Percentiles rank a stretch among this genome's conserved stretches.
phyloP scores from a whole-genome alignment of 768 basidiomycete species.

The Hemileccinum rubropunctum region DNA sequence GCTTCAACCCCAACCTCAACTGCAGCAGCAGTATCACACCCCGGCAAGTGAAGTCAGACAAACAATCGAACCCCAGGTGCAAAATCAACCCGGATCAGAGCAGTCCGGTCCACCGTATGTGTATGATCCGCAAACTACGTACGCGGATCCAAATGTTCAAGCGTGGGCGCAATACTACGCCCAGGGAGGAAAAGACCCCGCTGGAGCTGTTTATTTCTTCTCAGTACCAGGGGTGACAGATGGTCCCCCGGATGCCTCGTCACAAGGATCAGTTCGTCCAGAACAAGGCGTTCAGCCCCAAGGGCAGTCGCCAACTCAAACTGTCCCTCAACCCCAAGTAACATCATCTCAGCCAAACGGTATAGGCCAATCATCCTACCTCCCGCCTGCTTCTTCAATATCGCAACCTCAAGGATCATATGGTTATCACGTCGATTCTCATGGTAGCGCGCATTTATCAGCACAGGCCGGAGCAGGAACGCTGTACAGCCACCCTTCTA shows the following conservation, averaged over 20 bases:
- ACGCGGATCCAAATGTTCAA: slow-evolving; percentile 78
- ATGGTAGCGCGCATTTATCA: background rate
- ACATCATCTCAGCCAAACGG: slow-evolving; percentile 10
- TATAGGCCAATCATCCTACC: slow-evolving; percentile 14
- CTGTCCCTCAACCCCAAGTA: slow-evolving; percentile 15
- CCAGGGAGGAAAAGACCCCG: slow-evolving; percentile 68
- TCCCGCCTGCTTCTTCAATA: background rate
- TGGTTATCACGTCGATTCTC: slow-evolving; percentile 18
- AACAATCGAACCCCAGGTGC: slow-evolving; percentile 8
- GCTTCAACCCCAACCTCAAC: slow-evolving; percentile 28
- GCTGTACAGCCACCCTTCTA: slow-evolving; percentile 17
- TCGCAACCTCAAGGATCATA: slow-evolving; percentile 21
- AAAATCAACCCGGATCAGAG: slow-evolving; percentile 17
- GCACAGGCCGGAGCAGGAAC: slow-evolving; percentile 6
- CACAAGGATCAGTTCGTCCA: slow-evolving; percentile 3
- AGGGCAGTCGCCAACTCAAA: slow-evolving; percentile 17
- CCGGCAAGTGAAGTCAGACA: slow-evolving; percentile 8
- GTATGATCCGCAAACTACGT: slow-evolving; percentile 65
- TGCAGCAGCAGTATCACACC: slow-evolving; percentile 21
- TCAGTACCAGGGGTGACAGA: slow-evolving; percentile 74
- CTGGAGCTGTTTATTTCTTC: slow-evolving; percentile 79
- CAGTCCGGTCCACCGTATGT: slow-evolving; percentile 45
- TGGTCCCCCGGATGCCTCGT: slow-evolving; percentile 17
- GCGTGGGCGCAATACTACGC: slow-evolving; percentile 88
- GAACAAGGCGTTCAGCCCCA: slow-evolving; percentile 13